Conservation (phyloP, 2,329 filamentous ascomycete species). For the Claviceps humidiphila region DNA sequence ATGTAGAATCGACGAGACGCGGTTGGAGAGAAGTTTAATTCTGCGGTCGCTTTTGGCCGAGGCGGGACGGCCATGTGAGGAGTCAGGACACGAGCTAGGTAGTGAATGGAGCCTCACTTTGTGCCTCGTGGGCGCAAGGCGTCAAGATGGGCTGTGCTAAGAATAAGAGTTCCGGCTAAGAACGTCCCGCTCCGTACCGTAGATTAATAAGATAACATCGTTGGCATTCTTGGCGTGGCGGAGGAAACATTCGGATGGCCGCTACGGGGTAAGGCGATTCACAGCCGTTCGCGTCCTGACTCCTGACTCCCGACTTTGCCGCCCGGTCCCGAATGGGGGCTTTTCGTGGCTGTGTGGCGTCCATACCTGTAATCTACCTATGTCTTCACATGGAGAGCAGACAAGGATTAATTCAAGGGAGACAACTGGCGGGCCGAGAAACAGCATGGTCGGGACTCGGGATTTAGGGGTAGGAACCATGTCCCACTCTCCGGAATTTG, state of each 20-base stretch:
- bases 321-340: neutral
- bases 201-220: neutral
- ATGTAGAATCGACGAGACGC: neutral
- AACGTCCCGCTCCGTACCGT: neutral
- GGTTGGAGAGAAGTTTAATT: neutral
- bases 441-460: neutral
- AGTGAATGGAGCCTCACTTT: neutral
- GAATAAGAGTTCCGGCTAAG: neutral
- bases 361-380: too few relatives aligned
- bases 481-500: neutral
- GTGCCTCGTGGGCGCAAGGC: neutral
- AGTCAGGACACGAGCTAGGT: neutral
- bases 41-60: neutral
- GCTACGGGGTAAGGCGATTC: neutral
- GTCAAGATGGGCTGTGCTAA: neutral
- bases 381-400: neutral
- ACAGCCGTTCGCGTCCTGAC: neutral
- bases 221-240: neutral
- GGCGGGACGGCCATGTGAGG: neutral
- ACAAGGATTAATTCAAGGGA: too few relatives aligned
- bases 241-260: neutral
- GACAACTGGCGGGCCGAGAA: neutral
- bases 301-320: neutral
- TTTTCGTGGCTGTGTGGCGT: neutral
- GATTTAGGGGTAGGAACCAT: slow-evolving; percentile 2